Conservation (phyloP, 495 filamentous ascomycete species). For the Hypoxylon fragiforme region DNA sequence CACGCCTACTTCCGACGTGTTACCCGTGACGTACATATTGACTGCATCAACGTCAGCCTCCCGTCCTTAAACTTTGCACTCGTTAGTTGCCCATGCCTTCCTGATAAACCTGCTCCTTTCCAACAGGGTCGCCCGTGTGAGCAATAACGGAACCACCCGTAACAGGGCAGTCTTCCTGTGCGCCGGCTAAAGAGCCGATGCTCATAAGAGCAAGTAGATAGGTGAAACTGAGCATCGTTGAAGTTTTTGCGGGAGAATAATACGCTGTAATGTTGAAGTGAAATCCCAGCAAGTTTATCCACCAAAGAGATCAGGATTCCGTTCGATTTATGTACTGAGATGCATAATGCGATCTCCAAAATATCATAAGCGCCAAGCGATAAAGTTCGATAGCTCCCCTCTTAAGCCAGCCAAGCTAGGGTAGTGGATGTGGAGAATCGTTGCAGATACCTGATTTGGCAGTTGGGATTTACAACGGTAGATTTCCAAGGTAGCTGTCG, state of each 20-base stretch:
- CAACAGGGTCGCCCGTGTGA: slow-evolving; percentile 38
- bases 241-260: neutral
- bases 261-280: too few species aligned
- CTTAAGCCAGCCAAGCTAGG: slow-evolving; percentile 27
- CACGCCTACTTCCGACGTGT: slow-evolving; percentile 48
- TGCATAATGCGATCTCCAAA: too few species aligned
- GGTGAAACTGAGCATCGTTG: slow-evolving; percentile 24
- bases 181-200: slow-evolving; percentile 12
- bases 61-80: neutral
- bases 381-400: slow-evolving; percentile 15
- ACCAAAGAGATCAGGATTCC: too few species aligned
- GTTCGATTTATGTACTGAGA: too few species aligned
- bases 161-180: slow-evolving; percentile 26
- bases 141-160: slow-evolving; percentile 35
- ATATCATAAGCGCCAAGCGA: slow-evolving; percentile 22
- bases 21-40: slow-evolving; percentile 44
- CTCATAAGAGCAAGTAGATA: slow-evolving; percentile 28
- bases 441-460: slow-evolving; percentile 22
- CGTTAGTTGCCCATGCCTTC: slow-evolving; percentile 27
- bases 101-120: slow-evolving; percentile 36
- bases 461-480: slow-evolving; percentile 15
- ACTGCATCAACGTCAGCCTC: slow-evolving; percentile 23
- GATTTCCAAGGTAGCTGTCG: slow-evolving; percentile 3
- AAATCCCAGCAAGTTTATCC: too few species aligned
- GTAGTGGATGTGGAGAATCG: slow-evolving; percentile 13